Evolutionary conservation across 139 green algal genomes (phyloP).

Genomic region (Micractinium conductrix): DNA sequence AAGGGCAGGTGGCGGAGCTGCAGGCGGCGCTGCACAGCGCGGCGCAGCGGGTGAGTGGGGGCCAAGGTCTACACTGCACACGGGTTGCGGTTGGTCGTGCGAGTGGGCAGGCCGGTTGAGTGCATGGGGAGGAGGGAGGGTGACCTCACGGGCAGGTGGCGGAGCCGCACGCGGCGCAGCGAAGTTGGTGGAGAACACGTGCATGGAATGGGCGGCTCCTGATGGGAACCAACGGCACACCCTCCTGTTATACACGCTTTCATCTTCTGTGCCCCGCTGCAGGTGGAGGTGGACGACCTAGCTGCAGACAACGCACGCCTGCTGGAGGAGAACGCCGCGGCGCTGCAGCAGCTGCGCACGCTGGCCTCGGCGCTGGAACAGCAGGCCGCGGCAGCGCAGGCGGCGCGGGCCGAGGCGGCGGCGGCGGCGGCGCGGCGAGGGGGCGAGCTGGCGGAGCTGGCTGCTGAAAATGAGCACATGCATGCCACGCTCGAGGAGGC

Average conservation of each 20-base stretch:
- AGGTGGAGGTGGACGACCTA: not conserved
- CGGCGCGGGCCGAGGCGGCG: not conserved
- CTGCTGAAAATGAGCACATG: not conserved
- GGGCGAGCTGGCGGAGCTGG: not conserved
- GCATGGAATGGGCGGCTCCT: too few relatives aligned
- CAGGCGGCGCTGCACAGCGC: not conserved
- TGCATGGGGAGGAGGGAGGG: not conserved
- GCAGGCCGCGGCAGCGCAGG: not conserved
- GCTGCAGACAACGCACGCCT: not conserved
- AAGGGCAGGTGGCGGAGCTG: slow-evolving; percentile 13
- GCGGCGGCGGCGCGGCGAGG: not conserved
- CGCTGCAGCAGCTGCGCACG: not conserved
- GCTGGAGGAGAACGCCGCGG: not conserved
- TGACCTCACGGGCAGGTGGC: not conserved
- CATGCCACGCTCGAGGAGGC: not conserved
- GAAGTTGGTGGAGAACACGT: too few relatives aligned
- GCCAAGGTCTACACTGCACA: too few relatives aligned
- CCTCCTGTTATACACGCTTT: not conserved
- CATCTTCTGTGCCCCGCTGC: not conserved
- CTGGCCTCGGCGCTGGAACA: not conserved
- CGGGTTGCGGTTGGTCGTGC: too few relatives aligned
- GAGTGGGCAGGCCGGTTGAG: not conserved
- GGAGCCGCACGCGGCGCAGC: not conserved
- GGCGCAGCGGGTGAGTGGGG: not conserved
- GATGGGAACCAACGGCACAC: not conserved